A percentile compares a stretch with the other conserved stretches of the same genome.
phyloP scores from a whole-genome alignment of 148 eudicot genomes.

The Rhododendron ferrugineum region DNA sequence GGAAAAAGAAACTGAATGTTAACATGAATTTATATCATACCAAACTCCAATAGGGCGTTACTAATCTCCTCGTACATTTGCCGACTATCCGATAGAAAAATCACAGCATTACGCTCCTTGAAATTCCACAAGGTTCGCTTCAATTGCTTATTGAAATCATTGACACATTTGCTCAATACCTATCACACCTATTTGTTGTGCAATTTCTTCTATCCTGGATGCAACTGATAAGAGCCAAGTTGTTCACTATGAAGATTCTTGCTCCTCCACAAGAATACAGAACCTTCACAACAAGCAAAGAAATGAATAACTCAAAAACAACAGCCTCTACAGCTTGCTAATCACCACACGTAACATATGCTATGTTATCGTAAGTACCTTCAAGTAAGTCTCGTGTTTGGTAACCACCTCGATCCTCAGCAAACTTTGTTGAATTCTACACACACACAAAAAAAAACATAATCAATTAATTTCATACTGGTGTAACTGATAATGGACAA shows the following conservation, averaged over 20 bases:
- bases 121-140: not conserved
- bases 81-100: not conserved
- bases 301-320: not conserved
- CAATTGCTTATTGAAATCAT: not conserved
- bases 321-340: not conserved
- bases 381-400: not conserved
- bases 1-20: too few relatives aligned
- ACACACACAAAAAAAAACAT: too few relatives aligned
- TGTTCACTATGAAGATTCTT: not conserved
- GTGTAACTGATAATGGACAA: too few relatives aligned
- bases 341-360: too few relatives aligned
- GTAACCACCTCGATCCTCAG: not conserved
- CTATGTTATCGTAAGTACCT: not conserved
- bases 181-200: not conserved
- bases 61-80: not conserved
- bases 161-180: not conserved
- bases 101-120: not conserved
- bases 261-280: not conserved
- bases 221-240: not conserved
- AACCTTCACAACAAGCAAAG: not conserved
- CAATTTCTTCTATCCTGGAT: not conserved
- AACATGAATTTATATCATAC: too few relatives aligned
- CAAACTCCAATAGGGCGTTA: not conserved
- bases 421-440: not conserved
- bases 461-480: too few relatives aligned